These are phyloP conservation scores for Sporisorium exsertum DNA, from an alignment of 1,284 basidiomycete species.

Conservation along the genomic window DNA sequence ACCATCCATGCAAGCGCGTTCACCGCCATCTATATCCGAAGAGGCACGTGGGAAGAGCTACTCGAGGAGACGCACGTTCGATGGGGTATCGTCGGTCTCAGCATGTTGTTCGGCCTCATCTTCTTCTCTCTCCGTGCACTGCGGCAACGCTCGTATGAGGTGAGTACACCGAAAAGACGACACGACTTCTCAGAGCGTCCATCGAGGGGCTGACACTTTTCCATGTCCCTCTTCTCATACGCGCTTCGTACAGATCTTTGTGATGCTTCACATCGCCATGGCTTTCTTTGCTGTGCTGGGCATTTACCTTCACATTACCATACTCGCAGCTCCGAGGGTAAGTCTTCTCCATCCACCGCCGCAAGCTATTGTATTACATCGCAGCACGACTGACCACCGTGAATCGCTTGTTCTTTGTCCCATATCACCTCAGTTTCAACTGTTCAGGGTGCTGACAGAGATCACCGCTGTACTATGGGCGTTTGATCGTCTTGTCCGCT, in stretches of 20 bases:
- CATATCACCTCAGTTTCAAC: slow-evolving; percentile 12
- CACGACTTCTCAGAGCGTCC: background rate
- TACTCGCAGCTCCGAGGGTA: slow-evolving; percentile 39
- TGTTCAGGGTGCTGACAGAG: slow-evolving; percentile 43
- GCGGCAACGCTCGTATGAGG: slow-evolving; percentile 45
- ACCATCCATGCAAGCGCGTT: slow-evolving; percentile 57
- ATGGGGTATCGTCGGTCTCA: slow-evolving; percentile 57
- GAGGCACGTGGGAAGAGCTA: slow-evolving; percentile 5
- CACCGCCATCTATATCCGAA: slow-evolving; percentile 22
- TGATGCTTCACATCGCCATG: slow-evolving; percentile 61
- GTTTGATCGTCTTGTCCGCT: slow-evolving; percentile 44
- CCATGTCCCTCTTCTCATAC: background rate
- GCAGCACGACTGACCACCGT: background rate
- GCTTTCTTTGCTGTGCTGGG: slow-evolving; percentile 63
- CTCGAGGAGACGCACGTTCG: slow-evolving; percentile 57
- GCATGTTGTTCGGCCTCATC: slow-evolving; percentile 43
- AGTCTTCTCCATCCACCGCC: slow-evolving; percentile 2
- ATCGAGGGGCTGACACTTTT: background rate
- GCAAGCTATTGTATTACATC: background rate
- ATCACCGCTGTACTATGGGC: slow-evolving; percentile 40
- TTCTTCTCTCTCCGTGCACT: slow-evolving; percentile 40
- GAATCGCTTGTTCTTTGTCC: background rate
- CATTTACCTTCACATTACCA: slow-evolving; percentile 63
- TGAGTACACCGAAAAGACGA: slow-evolving; percentile 6
- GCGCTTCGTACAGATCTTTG: slow-evolving; percentile 52